phyloP scores from a whole-genome alignment of 1,139 yeast genomes.

The Geotrichum aggregatum region DNA sequence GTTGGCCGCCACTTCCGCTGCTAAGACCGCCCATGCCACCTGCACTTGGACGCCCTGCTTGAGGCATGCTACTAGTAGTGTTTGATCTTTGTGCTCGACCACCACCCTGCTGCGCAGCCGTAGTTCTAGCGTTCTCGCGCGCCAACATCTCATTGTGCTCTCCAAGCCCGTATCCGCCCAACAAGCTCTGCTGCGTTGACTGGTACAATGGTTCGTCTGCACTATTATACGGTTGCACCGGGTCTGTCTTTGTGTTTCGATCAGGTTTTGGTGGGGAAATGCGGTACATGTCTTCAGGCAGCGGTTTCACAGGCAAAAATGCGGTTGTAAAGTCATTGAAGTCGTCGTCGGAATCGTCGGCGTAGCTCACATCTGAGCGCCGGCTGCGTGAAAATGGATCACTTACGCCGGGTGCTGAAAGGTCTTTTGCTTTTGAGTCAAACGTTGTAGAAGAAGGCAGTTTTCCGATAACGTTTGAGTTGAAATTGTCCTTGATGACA shows the following conservation, averaged over 20 bases:
- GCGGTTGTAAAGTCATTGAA: constrained; percentile 2
- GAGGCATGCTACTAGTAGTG: no score
- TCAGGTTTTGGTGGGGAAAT: neutral
- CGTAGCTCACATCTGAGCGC: neutral
- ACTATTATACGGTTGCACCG: neutral
- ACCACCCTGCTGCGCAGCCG: no score
- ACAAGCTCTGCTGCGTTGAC: neutral
- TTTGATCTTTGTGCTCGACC: no score
- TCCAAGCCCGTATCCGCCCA: neutral
- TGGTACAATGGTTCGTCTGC: neutral
- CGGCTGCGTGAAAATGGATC: no score
- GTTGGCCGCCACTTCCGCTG: neutral
- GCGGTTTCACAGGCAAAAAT: neutral
- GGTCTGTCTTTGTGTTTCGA: neutral
- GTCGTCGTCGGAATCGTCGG: neutral
- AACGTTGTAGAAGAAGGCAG: neutral
- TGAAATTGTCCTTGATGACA: constrained; percentile 20
- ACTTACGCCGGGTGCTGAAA: neutral
- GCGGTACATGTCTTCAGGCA: constrained; percentile 1
- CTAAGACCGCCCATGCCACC: constrained; percentile 3
- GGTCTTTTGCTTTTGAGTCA: neutral
- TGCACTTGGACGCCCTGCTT: neutral
- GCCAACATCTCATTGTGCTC: neutral
- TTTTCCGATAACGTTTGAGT: constrained; percentile 2
- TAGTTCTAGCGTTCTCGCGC: neutral